phyloP scores from a whole-genome alignment of 768 basidiomycete genomes.

The Gelatoporia subvermispora region DNA sequence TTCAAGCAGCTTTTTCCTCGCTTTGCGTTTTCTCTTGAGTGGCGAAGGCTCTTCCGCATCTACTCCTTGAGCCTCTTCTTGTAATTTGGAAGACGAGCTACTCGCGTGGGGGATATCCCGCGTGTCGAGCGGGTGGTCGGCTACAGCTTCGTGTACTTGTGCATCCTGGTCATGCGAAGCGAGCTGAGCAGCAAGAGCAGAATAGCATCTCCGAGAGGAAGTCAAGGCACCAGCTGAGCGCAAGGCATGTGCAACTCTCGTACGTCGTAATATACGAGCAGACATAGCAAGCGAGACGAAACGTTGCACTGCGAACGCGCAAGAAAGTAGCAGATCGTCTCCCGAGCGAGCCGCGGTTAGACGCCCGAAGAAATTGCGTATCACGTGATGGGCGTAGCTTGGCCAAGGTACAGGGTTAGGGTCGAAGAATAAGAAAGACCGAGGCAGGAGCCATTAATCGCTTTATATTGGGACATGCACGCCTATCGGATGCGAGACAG shows the following conservation, averaged over 20 bases:
- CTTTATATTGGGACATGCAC: too few species aligned
- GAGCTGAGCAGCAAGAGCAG: neutral
- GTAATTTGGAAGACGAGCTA: neutral
- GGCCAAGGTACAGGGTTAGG: too few species aligned
- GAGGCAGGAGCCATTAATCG: too few species aligned
- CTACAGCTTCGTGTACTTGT: slow-evolving; percentile 1
- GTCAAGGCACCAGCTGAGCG: slow-evolving; percentile 3
- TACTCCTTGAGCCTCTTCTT: neutral
- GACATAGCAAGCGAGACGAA: slow-evolving; percentile 8
- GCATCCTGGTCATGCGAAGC: slow-evolving; percentile 3
- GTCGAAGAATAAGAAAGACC: neutral
- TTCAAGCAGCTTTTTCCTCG: neutral
- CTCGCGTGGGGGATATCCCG: slow-evolving; percentile 4
- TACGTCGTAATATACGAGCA: slow-evolving; percentile 8
- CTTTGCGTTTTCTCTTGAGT: neutral
- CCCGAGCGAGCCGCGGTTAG: neutral
- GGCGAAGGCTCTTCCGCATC: neutral
- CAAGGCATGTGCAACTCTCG: slow-evolving; percentile 6
- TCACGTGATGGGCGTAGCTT: neutral
- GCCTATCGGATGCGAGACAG: too few species aligned
- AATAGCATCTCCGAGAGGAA: slow-evolving; percentile 4
- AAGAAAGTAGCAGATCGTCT: neutral
- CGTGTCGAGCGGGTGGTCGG: too few species aligned
- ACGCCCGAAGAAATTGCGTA: neutral
- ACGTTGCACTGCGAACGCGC: too few species aligned